Percentiles rank a stretch among this genome's conserved stretches.
phyloP scores from a whole-genome alignment of 1,284 basidiomycete genomes.

The Mycosarcoma mackinlayi region DNA sequence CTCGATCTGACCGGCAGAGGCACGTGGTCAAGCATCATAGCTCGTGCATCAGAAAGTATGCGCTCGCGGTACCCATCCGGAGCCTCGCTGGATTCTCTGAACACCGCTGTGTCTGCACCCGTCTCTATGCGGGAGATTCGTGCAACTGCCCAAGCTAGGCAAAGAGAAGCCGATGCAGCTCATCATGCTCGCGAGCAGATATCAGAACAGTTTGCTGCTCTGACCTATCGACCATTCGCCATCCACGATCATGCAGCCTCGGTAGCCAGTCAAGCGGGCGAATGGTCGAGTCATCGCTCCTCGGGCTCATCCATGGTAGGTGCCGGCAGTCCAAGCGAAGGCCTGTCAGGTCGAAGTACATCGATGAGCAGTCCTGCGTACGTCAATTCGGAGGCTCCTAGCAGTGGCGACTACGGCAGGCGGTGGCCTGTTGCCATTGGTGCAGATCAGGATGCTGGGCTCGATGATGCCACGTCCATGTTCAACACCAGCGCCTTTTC shows the following conservation, averaged over 20 bases:
- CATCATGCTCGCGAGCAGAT: conserved; percentile 38
- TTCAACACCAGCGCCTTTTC: not conserved
- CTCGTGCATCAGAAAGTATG: conserved; percentile 38
- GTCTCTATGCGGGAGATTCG: conserved; percentile 54
- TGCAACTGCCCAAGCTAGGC: conserved; percentile 43
- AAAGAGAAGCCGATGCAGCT: conserved; percentile 30
- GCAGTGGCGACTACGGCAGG: conserved; percentile 26
- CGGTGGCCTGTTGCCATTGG: conserved; percentile 47
- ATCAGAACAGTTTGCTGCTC: conserved; percentile 34
- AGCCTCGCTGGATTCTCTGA: conserved; percentile 22
- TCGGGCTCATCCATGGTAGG: conserved; percentile 8
- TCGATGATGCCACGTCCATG: conserved; percentile 11
- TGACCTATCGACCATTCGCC: conserved; percentile 52
- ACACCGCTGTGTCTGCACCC: conserved; percentile 26
- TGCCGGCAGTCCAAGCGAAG: not conserved
- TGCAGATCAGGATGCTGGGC: conserved; percentile 20
- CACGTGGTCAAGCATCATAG: conserved; percentile 58
- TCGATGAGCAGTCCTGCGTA: conserved; percentile 16
- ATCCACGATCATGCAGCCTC: conserved; percentile 50
- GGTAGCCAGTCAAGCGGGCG: conserved; percentile 7
- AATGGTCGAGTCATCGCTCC: conserved; percentile 3
- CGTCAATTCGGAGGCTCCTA: conserved; percentile 10
- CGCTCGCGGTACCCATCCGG: conserved; percentile 36
- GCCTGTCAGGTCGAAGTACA: conserved; percentile 13
- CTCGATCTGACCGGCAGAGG: conserved; percentile 54